phyloP scores from a whole-genome alignment of 305 asterid genomes.

The Andrographis paniculata region DNA sequence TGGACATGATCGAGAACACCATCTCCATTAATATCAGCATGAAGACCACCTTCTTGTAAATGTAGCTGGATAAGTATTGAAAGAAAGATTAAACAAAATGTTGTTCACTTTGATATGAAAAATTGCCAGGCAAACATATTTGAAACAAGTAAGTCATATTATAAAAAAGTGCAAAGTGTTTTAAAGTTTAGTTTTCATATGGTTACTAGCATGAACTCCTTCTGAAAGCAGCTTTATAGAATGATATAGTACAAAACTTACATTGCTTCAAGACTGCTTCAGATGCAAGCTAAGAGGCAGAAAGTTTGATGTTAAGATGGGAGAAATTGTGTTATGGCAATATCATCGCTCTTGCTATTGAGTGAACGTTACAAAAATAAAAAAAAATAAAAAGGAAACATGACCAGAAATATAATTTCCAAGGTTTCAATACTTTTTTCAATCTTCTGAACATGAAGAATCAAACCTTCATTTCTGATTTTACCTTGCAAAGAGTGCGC shows the following conservation, averaged over 20 bases:
- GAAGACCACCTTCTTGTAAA: conserved; percentile 99
- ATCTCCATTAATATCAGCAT: conserved; percentile 96
- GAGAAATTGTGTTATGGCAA: too few species aligned
- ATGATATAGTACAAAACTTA: not conserved
- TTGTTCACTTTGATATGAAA: conserved; percentile 12
- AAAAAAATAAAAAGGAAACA: too few species aligned
- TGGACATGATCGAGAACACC: conserved; percentile 98
- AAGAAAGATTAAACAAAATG: conserved; percentile 15
- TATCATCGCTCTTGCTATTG: too few species aligned
- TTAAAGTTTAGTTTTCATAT: too few species aligned
- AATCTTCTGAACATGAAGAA: conserved; percentile 10
- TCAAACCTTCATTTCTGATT: conserved; percentile 7
- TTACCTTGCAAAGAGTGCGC: conserved; percentile 91
- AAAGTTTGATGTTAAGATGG: not conserved
- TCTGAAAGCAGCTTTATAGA: conserved; percentile 7
- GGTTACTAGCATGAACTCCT: conserved; percentile 4
- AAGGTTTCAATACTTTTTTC: too few species aligned
- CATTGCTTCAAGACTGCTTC: not conserved
- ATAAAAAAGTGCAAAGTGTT: too few species aligned
- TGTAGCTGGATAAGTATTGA: conserved; percentile 60
- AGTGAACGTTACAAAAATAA: too few species aligned
- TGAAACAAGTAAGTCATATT: too few species aligned
- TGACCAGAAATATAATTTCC: too few species aligned
- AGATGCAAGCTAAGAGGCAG: not conserved
- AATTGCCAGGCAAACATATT: conserved; percentile 5